Conservation (phyloP, 306 rosid genomes). For the Quercus ilex region DNA sequence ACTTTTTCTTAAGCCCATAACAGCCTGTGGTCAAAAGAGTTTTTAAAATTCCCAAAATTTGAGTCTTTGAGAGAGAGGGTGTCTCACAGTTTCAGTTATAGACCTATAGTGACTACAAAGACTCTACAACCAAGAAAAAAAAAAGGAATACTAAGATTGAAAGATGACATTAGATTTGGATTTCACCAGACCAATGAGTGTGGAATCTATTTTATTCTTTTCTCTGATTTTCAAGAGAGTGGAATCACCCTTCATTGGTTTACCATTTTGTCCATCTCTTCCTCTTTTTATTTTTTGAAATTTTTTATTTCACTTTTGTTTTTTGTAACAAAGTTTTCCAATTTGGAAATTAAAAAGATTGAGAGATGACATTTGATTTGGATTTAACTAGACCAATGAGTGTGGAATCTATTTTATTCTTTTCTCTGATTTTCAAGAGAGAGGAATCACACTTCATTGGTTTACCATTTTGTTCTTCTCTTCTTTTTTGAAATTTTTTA, state of each 20-base stretch:
- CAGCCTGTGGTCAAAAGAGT: constrained; percentile 18
- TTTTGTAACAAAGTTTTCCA: neutral
- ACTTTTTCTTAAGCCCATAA: constrained; percentile 24
- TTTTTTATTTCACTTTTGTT: neutral
- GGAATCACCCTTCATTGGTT: neutral
- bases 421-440: constrained; percentile 1
- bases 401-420: neutral
- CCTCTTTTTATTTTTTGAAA: neutral
- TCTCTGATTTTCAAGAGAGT: constrained; percentile 1
- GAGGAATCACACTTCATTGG: neutral
- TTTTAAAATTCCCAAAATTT: neutral
- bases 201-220: neutral
- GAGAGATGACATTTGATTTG: neutral
- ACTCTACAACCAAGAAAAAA: too few species aligned
- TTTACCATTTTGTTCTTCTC: neutral
- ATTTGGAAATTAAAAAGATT: neutral
- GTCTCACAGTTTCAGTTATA: neutral
- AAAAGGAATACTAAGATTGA: neutral
- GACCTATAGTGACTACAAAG: too few species aligned
- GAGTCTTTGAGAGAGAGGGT: neutral
- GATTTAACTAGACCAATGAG: neutral
- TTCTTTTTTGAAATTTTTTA: neutral
- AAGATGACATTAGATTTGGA: neutral
- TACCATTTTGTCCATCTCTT: neutral
- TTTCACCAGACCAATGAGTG: neutral